Evolutionary conservation across 2,329 filamentous ascomycete genomes (phyloP), one percentile per base, ranked within the genome.

Genomic region (Pseudopyricularia javanii): DNA sequence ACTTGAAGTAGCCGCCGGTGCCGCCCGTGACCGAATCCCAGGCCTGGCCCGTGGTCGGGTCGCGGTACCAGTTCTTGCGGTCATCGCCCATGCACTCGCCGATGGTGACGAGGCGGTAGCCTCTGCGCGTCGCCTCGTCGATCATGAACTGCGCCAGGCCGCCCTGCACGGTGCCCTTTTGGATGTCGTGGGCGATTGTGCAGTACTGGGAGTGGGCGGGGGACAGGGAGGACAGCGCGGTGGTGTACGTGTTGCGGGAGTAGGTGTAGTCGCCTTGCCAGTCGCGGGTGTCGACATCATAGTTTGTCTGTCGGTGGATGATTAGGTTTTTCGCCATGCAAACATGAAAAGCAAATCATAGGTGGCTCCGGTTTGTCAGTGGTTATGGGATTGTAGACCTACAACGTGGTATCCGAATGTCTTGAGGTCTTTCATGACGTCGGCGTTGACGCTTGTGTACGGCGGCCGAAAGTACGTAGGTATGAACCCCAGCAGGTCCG

Each of bases 51-150:
- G n/a, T n/a, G n/a, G n/a, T n/a, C n/a, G n/a, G n/a, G n/a, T n/a
- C 57, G 22, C 73, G 68, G 62, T 75, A 75, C 72, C 72, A 75
- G 62, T 75, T 75, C 33, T 57, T 62, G 5, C 58, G 52, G 9
- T 69, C 66, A 56, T 75, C 72, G 9, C 65, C 68, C 34, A 75
- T 61, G 56, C 72, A 75, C 55, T 73, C 70, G 47, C 73, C 72
- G 15, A 74, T 63, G 6, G 70, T 72, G 12, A 74, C 71, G 7
- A 68, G 63, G 58, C 66, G 66, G 65, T 70, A 74, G 22, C 68
- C 67, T 30, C 70, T 64, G 17, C 56, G 54, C 43, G 63, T 65
- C 11, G 67, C 60, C 54, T 60, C 66, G 14, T 68, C 62, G 28
- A 74, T 69, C 64, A 74, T 71, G 59, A 62, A 72, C 28, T 65